phyloP scores from a whole-genome alignment of 306 rosid species.

The Alnus rubra region DNA sequence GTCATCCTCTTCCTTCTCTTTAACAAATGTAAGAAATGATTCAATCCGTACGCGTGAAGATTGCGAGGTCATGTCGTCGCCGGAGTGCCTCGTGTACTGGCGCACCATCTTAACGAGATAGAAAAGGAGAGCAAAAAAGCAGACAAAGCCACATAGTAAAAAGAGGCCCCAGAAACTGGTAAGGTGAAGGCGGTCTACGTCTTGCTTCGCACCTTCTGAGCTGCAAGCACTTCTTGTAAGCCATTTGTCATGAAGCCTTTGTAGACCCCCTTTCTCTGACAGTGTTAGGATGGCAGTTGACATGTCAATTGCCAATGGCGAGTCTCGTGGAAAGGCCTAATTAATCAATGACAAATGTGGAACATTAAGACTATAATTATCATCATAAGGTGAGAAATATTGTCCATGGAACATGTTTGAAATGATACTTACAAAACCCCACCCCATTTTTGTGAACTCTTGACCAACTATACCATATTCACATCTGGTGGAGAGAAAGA shows the following conservation, averaged over 20 bases:
- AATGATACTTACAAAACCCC: conserved; percentile 89
- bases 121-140: conserved; percentile 56
- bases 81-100: conserved; percentile 53
- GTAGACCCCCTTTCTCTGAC: conserved; percentile 73
- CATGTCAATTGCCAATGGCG: conserved; percentile 82
- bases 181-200: conserved; percentile 69
- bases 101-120: conserved; percentile 42
- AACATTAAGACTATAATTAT: too few species aligned
- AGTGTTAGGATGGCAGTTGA: conserved; percentile 75
- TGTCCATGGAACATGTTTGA: neutral
- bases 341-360: neutral
- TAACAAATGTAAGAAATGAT: conserved; percentile 64
- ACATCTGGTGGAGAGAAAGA: conserved; percentile 84
- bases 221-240: conserved; percentile 66
- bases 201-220: conserved; percentile 59
- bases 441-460: conserved; percentile 89
- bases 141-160: conserved; percentile 60
- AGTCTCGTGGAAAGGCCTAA: conserved; percentile 48
- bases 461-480: conserved; percentile 78
- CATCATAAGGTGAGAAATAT: too few species aligned
- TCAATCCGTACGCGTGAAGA: conserved; percentile 40
- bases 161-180: conserved; percentile 87
- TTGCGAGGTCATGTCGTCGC: conserved; percentile 10
- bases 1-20: conserved; percentile 61
- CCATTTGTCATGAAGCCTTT: conserved; percentile 95